These are phyloP conservation scores for Symbiodinium natans DNA, from an alignment of 73 alveolate species.

Conservation along the genomic window DNA sequence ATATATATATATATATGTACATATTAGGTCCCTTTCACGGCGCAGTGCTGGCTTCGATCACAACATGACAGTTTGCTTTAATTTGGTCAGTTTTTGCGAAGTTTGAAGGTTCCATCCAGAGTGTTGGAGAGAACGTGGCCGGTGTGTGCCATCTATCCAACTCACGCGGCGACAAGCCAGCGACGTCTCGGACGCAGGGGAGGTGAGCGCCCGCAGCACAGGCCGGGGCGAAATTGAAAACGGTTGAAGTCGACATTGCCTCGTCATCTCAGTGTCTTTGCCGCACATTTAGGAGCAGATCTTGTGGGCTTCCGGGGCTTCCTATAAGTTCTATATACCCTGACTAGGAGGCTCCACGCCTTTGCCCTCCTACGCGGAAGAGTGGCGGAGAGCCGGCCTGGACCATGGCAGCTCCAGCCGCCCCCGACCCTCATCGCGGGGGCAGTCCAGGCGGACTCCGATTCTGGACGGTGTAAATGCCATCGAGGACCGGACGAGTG, in stretches of 20 bases:
- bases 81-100: no score
- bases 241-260: no score
- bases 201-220: not conserved
- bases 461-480: constrained; percentile 11
- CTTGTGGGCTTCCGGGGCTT: no score
- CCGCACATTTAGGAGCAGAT: no score
- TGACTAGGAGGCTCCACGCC: not conserved
- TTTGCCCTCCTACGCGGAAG: not conserved
- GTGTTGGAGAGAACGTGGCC: constrained; percentile 9
- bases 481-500: not conserved
- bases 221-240: no score
- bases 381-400: not conserved
- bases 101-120: not conserved
- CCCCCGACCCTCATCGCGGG: not conserved
- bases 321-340: no score
- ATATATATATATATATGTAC: no score
- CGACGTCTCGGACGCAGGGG: not conserved
- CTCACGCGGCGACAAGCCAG: not conserved
- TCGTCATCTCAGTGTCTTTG: no score
- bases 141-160: not conserved
- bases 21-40: no score
- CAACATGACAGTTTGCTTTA: no score
- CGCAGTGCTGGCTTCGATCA: no score
- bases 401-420: not conserved
- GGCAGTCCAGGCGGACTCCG: not conserved